phyloP scores from a whole-genome alignment of 2,329 filamentous ascomycete species.

The Aspergillus neotritici region DNA sequence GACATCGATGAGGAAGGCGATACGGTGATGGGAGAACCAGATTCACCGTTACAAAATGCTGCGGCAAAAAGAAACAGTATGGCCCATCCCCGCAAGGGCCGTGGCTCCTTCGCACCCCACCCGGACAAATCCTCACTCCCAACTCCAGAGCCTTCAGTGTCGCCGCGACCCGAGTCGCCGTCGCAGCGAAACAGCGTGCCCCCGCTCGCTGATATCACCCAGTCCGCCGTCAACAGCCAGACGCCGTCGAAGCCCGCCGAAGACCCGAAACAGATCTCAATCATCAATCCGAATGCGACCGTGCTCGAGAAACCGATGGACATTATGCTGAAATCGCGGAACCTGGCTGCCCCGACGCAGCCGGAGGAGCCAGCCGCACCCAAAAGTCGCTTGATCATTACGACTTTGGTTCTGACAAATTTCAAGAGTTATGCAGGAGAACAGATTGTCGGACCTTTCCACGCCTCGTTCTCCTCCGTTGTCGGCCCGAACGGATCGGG shows the following conservation, averaged over 20 bases:
- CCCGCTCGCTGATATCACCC: slow-evolving; percentile 69
- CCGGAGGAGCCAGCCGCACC: slow-evolving; percentile 70
- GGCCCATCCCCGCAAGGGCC: slow-evolving; percentile 35
- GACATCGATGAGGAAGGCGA: slow-evolving; percentile 23
- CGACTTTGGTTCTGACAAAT: slow-evolving; percentile 84
- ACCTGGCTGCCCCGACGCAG: slow-evolving; percentile 53
- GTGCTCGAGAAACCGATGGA: slow-evolving; percentile 86
- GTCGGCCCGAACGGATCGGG: slow-evolving; percentile 97
- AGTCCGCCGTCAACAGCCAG: slow-evolving; percentile 57
- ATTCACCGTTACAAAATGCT: slow-evolving; percentile 51
- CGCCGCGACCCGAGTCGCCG: slow-evolving; percentile 42
- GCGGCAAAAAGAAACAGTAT: slow-evolving; percentile 63
- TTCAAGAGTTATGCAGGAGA: slow-evolving; percentile 98
- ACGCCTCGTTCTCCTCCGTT: slow-evolving; percentile 94
- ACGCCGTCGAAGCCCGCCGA: slow-evolving; percentile 41
- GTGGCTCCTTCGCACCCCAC: slow-evolving; percentile 37
- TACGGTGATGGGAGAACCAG: slow-evolving; percentile 40
- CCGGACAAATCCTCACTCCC: slow-evolving; percentile 39
- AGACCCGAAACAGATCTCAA: slow-evolving; percentile 49
- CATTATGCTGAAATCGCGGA: slow-evolving; percentile 81
- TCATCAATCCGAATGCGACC: slow-evolving; percentile 69
- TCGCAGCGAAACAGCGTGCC: slow-evolving; percentile 44
- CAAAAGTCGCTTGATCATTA: slow-evolving; percentile 85
- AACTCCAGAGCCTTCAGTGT: slow-evolving; percentile 50
- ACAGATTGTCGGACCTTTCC: slow-evolving; percentile 94